Base-by-base conservation (phyloP, 441 rosid species). In the Capsella rubella region DNA sequence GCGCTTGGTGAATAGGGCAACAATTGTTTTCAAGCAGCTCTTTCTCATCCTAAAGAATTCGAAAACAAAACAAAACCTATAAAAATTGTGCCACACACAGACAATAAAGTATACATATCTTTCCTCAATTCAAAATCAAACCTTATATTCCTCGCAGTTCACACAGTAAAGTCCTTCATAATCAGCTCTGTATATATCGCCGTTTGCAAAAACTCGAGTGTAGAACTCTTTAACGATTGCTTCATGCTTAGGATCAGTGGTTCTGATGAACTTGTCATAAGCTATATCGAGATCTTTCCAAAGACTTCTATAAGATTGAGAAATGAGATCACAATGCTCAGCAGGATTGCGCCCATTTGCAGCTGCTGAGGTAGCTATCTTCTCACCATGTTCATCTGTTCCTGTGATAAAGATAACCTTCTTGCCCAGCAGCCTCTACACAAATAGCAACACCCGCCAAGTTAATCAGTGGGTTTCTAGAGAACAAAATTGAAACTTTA, bases 111-210 rank as follows among this genome's bases (percentile, higher is more conserved):
- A 61, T 57, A 21, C 42, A 32, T 1, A 62, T 52, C 12, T 35
- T 25, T 9, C 10, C 25, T 31, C 1, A 43, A 5, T 42, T 6
- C 34, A 42, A 43, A 53, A 52, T 1, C 75, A 15, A 46, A 93
- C 99, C 97, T 92, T 95, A 67, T 90, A 92, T 81, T 95, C 99
- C 86, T 95, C 96, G 69, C 97, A 95, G 81, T 90, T 95, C 63
- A 90, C 85, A 77, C 99, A 95, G 82, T 95, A 95, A 28, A 90
- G 84, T 1, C 99, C 99, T 79, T 90, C 97, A 34, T 95, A 90
- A 81, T 92, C 95, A 66, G 94, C 94, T 71, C 81, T 81, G 71
- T 92, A 95, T 72, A 95, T 95, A 81, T 95, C 97, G 52, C 91
- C 97, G 14, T 85, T 90, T 56, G 88, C 92, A 64, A 92, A 90